Evolutionary conservation across 768 basidiomycete species (phyloP).

Genomic region (Rhodocollybia butyracea): DNA sequence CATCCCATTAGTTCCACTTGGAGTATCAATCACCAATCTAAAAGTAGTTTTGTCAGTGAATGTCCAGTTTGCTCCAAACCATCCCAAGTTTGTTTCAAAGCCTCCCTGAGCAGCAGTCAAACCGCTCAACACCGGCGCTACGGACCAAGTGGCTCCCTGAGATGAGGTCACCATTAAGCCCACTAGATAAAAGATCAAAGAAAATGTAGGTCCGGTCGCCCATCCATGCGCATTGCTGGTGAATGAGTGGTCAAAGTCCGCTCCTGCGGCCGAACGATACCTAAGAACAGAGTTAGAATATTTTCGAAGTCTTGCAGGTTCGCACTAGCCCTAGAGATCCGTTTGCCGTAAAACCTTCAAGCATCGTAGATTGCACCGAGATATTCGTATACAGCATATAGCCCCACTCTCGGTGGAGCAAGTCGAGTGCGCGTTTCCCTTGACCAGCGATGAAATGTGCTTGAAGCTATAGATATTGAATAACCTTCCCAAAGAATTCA

Average conservation of each 20-base stretch:
- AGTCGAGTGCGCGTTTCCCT: conserved; percentile 43
- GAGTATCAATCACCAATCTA: conserved; percentile 21
- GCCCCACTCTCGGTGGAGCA: conserved; percentile 45
- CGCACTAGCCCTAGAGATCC: conserved; percentile 1
- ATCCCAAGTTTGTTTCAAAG: conserved; percentile 42
- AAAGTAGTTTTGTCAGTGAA: conserved; percentile 12
- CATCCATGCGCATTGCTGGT: conserved; percentile 48
- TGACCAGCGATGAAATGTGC: conserved; percentile 46
- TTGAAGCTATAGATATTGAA: conserved; percentile 33
- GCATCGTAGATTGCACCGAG: conserved; percentile 34
- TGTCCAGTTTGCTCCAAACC: conserved; percentile 41
- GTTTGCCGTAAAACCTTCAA: conserved; percentile 31
- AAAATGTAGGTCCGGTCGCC: conserved; percentile 47
- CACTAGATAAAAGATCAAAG: conserved; percentile 44
- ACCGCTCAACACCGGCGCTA: conserved; percentile 42
- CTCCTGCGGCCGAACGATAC: conserved; percentile 42
- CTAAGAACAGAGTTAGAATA: conserved; percentile 14
- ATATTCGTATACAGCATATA: conserved; percentile 48
- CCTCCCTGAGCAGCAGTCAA: conserved; percentile 40
- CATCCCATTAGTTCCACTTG: conserved; percentile 21
- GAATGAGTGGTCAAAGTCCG: conserved; percentile 43
- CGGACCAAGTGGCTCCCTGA: conserved; percentile 38
- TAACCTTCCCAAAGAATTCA: not conserved
- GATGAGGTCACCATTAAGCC: conserved; percentile 40
- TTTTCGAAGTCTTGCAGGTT: conserved; percentile 12